Evolutionary conservation across 257 asterid genomes (phyloP).

Genomic region (Solanum peruvianum): DNA sequence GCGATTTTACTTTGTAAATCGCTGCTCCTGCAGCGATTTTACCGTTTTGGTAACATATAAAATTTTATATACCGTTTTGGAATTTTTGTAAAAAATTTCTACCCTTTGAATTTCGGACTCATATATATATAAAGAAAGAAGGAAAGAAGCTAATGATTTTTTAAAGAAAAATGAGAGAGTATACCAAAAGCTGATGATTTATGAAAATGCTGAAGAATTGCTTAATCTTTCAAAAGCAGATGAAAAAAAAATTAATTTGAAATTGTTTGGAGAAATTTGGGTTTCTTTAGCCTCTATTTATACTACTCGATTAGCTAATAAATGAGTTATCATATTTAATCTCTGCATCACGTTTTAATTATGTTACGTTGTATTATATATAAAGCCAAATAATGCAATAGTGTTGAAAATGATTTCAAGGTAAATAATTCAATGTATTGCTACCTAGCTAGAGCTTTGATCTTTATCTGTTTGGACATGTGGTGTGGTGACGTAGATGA

Average conservation of each 20-base stretch:
- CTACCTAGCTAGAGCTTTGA: neutral
- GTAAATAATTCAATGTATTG: conserved; percentile 27
- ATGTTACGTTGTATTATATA: neutral
- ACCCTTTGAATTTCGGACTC: too few species aligned
- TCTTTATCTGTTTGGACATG: neutral
- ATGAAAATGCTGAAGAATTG: conserved; percentile 12
- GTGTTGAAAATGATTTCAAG: conserved; percentile 52
- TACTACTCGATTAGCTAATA: conserved; percentile 26
- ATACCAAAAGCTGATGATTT: neutral
- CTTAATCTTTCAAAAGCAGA: conserved; percentile 32
- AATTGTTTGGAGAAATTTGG: conserved; percentile 11
- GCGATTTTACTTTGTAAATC: too few species aligned
- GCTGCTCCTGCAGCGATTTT: too few species aligned
- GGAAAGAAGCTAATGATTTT: neutral
- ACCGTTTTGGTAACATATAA: too few species aligned
- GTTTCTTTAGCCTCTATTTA: conserved; percentile 39
- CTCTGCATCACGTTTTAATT: neutral
- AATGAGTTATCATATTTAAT: neutral
- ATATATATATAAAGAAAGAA: too few species aligned
- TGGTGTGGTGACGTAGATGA: rapidly evolving
- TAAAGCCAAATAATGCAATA: conserved; percentile 9
- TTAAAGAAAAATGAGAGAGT: neutral
- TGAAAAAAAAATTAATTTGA: conserved; percentile 15
- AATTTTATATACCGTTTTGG: too few species aligned
- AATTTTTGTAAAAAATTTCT: too few species aligned